Percentiles rank a stretch among this genome's conserved stretches.
Evolutionary conservation across 257 asterid species (phyloP).

Genomic region (Sherardia arvensis): DNA sequence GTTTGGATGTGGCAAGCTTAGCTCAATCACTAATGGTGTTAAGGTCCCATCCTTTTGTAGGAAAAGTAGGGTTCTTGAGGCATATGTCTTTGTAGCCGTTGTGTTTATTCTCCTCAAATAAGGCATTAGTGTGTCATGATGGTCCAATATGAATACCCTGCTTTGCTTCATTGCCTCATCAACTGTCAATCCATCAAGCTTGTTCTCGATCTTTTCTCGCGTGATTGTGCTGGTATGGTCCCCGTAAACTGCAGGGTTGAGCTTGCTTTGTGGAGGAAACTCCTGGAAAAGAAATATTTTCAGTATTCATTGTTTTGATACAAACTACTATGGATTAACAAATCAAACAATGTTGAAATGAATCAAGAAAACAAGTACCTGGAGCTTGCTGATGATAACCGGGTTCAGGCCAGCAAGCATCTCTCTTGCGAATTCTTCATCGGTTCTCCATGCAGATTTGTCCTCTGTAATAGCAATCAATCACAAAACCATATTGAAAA

Average conservation of each 20-base stretch:
- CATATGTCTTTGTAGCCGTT: constrained; percentile 48
- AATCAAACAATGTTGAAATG: background rate
- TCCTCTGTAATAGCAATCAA: constrained; percentile 29
- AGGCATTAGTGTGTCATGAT: constrained; percentile 60
- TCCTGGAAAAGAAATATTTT: constrained; percentile 25
- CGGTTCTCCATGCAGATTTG: constrained; percentile 61
- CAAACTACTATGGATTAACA: too few species aligned
- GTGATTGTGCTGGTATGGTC: constrained; percentile 48
- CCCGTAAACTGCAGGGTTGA: constrained; percentile 45
- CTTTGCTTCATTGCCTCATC: constrained; percentile 42
- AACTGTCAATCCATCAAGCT: constrained; percentile 43
- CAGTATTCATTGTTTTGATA: background rate
- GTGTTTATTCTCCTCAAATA: constrained; percentile 49
- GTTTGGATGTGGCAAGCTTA: constrained; percentile 65
- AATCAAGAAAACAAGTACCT: constrained; percentile 22
- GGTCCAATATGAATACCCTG: constrained; percentile 52
- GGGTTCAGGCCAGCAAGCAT: constrained; percentile 81
- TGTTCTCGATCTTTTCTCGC: constrained; percentile 31
- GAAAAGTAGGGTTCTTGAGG: constrained; percentile 63
- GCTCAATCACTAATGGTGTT: constrained; percentile 64
- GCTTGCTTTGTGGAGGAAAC: constrained; percentile 64
- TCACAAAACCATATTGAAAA: background rate
- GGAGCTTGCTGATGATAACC: constrained; percentile 47
- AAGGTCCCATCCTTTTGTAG: constrained; percentile 52
- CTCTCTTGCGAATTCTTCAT: constrained; percentile 73